A percentile compares a stretch with the other conserved stretches of the same genome.
Evolutionary conservation across 768 basidiomycete species (phyloP).

Genomic region (Nidularia sp.): DNA sequence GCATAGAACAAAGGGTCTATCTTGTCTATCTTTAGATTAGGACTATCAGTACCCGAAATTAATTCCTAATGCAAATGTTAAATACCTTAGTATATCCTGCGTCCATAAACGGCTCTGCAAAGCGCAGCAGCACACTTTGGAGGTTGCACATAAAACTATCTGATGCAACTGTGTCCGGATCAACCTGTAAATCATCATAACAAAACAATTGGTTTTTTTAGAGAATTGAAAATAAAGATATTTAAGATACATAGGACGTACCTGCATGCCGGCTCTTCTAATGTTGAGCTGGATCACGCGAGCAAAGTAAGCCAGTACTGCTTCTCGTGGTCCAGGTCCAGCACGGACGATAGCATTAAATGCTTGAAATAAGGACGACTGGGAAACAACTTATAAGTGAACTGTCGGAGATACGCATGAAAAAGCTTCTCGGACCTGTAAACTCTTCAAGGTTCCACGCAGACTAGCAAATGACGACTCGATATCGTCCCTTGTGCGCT

Average conservation of each 20-base stretch:
- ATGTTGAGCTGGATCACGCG: slow-evolving; percentile 70
- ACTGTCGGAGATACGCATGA: background rate
- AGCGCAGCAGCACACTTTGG: slow-evolving; percentile 74
- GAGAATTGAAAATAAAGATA: too few species aligned
- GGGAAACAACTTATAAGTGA: background rate
- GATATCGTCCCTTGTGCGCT: slow-evolving; percentile 67
- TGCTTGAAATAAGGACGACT: slow-evolving; percentile 75
- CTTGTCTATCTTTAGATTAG: slow-evolving; percentile 67
- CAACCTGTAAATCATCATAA: slow-evolving; percentile 35
- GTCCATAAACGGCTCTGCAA: slow-evolving; percentile 96
- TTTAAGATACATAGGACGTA: too few species aligned
- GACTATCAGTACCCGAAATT: background rate
- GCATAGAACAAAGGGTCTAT: slow-evolving; percentile 84
- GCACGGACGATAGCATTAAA: slow-evolving; percentile 88
- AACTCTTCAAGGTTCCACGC: slow-evolving; percentile 76
- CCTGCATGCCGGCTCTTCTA: slow-evolving; percentile 87
- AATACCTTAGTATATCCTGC: slow-evolving; percentile 80
- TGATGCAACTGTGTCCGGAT: slow-evolving; percentile 78
- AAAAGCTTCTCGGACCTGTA: slow-evolving; percentile 54
- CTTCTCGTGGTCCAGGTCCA: slow-evolving; percentile 73
- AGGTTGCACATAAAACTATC: slow-evolving; percentile 94
- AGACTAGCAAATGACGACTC: slow-evolving; percentile 83
- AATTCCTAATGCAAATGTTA: background rate
- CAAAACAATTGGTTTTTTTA: too few species aligned
- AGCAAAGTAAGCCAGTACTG: slow-evolving; percentile 79